Conservation (phyloP, 208 protist species). For the Naegleria fowleri region DNA sequence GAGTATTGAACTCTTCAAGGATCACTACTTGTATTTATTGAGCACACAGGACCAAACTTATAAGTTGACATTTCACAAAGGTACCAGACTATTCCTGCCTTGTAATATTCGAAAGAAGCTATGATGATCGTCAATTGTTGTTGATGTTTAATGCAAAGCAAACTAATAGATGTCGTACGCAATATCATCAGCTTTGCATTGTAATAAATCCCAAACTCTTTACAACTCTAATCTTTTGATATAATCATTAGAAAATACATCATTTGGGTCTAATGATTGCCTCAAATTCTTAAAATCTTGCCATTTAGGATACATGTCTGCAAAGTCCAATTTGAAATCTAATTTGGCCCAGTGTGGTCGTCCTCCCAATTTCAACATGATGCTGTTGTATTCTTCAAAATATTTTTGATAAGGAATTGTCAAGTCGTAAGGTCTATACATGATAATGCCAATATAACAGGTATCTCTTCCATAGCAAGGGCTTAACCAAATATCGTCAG, state of each 20-base stretch:
- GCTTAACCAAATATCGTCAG: constrained; percentile 56
- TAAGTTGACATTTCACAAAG: no score
- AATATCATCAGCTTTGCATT: no score
- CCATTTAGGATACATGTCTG: constrained; percentile 56
- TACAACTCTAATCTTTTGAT: constrained; percentile 46
- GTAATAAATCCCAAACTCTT: no score
- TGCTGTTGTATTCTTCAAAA: constrained; percentile 56
- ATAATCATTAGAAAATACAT: constrained; percentile 64
- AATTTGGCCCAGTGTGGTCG: constrained; percentile 68
- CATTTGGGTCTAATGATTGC: constrained; percentile 53
- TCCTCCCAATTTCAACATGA: constrained; percentile 60
- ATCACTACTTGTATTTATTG: no score
- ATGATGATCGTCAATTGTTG: no score
- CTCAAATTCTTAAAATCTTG: constrained; percentile 55
- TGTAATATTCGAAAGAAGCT: no score
- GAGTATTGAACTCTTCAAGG: neutral
- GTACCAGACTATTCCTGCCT: no score
- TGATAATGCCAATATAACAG: constrained; percentile 74
- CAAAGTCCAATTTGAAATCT: constrained; percentile 57
- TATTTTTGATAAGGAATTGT: constrained; percentile 57
- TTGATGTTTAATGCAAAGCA: no score
- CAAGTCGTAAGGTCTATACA: constrained; percentile 60
- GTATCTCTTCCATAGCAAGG: constrained; percentile 54
- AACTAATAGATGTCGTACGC: no score
- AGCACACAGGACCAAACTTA: no score